Base-by-base conservation (phyloP, 2,329 filamentous ascomycete genomes). In the Aureobasidium sp. region DNA sequence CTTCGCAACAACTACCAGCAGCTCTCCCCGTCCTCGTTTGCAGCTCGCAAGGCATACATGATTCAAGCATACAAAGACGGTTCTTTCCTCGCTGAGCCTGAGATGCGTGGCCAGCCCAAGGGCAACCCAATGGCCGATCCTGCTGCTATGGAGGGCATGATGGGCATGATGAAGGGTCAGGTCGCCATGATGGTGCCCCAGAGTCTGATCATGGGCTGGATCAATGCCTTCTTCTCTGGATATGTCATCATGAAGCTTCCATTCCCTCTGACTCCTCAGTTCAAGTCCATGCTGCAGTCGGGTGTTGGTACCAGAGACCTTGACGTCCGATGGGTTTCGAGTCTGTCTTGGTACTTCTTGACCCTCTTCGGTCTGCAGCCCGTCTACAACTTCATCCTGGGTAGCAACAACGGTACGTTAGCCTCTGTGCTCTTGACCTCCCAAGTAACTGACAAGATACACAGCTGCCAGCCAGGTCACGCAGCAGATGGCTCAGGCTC, bases 171-270 rank as follows among this genome's bases (percentile, higher is more conserved):
- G 90, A 99, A 99, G 84, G 92, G 92, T 62, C 96, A 99, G 73
- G 96, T 99, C 89, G 93, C 94, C 66, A 99, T 97, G 94, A 97
- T 99, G 80, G 91, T 99, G 63, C 94, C 94, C 53, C 96, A 99
- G 76, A 97, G 92, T 6, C 78, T 99, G 73, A 99, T 99, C 68
- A 99, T 99, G 94, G 94, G 93, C 67, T 99, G 94, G 94, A 97
- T 99, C 74, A 99, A 99, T 78, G 92, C 94, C 0, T 99, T 97
- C 73, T 99, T 99, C 71, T 95, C 91, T 58, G 94, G 94, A 36
- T 99, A 97, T 72, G 94, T 99, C 52, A 97, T 99, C 65, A 91
- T 99, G 84, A 97, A 97, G 86, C 78, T 99, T 30, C 94, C 94
- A 0, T 99, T 99, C 75, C 94, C 95, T 3, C 83, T 99, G 67